Evolutionary conservation across 2,329 filamentous ascomycete genomes (phyloP), one percentile per base, ranked within the genome.

Genomic region (Chaetomium globosum): DNA sequence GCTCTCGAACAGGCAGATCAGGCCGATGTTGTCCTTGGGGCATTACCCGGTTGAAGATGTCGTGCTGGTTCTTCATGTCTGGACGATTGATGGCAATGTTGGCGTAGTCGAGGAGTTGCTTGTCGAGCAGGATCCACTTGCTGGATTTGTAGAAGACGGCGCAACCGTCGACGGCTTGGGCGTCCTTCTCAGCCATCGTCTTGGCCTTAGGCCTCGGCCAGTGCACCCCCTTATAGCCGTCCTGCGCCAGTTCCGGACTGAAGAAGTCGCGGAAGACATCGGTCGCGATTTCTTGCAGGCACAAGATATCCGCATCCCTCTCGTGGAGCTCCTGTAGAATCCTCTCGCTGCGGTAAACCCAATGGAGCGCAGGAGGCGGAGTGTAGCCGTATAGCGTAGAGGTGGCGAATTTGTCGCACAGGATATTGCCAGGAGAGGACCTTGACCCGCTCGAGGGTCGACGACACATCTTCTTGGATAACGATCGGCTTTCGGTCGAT

Each of bases 11-110:
- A 98, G 96, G 63, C 90, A 88, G 56, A 97, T 87, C 56, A 97
- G 89, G 19, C 91, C 95, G 77, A 99, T 97, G 75, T 98, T 94
- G 82, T 99, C 95, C 79, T 95, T 92, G 67, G 94, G 94, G 93
- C 95, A 97, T 98, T 67, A 99, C 90, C 31, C 95, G 90, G 77
- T 99, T 99, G 84, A 97, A 98, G 64, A 98, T 94, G 73, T 99
- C 95, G 75, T 96, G 92, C 73, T 96, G 92, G 64, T 93, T 92
- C 80, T 98, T 98, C 87, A 97, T 97, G 75, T 98, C 95, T 2
- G 93, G 92, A 70, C 95, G 85, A 75, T 96, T 95, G 78, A 99
- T 97, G 70, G 94, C 94, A 64, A 92, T 91, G 65, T 92, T 90
- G 46, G 91, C 89, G 75, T 97, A 97, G 77, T 97, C 93, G 73